phyloP scores from a whole-genome alignment of 2,329 filamentous ascomycete species.

The Chaetomiaceae sp. region DNA sequence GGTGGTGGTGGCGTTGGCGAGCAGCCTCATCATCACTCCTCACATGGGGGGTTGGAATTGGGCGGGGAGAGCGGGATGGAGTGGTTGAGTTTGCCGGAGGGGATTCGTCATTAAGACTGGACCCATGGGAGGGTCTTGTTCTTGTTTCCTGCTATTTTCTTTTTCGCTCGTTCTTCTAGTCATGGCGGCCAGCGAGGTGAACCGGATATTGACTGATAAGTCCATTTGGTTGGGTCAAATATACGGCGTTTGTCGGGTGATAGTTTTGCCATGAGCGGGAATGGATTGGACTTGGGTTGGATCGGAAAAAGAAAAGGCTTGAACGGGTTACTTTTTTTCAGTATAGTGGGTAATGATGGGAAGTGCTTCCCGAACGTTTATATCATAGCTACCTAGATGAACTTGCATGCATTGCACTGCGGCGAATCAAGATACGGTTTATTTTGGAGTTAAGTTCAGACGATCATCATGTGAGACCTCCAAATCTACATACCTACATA shows the following conservation, averaged over 20 bases:
- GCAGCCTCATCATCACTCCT: not conserved
- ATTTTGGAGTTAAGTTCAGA: no score
- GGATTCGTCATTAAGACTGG: constrained; percentile 6
- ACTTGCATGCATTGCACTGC: no score
- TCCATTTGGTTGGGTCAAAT: not conserved
- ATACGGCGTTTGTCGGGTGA: not conserved
- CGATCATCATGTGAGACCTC: no score
- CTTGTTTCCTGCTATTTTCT: not conserved
- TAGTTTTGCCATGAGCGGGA: not conserved
- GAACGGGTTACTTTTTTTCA: not conserved
- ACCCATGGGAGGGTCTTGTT: not conserved
- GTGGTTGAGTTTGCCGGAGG: constrained; percentile 13
- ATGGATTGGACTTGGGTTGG: not conserved
- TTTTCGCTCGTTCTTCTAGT: no score
- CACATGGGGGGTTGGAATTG: not conserved
- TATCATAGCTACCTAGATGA: not conserved
- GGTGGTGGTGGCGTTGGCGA: not conserved
- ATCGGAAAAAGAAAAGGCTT: not conserved
- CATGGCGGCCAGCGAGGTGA: not conserved
- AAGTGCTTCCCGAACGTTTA: not conserved
- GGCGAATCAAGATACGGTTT: no score
- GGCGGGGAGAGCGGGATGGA: not conserved
- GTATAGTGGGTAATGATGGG: not conserved
- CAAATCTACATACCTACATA: no score
- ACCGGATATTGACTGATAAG: not conserved